These are phyloP conservation scores for Penicillium concentricum DNA, from an alignment of 2,329 filamentous ascomycete species.

Conservation along the genomic window DNA sequence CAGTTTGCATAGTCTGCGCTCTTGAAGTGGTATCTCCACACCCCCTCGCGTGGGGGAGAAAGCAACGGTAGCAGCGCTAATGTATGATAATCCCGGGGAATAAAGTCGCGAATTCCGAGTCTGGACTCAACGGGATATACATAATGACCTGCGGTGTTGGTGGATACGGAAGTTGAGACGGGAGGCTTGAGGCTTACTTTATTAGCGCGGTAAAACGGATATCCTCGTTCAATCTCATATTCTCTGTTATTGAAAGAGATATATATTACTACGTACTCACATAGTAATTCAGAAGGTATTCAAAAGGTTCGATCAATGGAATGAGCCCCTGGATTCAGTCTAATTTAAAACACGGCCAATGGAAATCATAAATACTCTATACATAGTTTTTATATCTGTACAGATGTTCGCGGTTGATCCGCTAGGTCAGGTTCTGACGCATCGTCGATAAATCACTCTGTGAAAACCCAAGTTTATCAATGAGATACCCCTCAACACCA, in stretches of 20 bases:
- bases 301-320: neutral
- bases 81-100: constrained; percentile 4
- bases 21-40: neutral
- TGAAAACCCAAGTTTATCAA: constrained; percentile 22
- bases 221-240: no score
- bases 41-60: constrained; percentile 10
- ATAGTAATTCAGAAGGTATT: no score
- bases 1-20: neutral
- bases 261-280: neutral
- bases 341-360: neutral
- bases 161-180: constrained; percentile 9
- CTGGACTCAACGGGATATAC: constrained; percentile 5
- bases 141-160: constrained; percentile 19
- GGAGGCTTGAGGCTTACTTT: neutral
- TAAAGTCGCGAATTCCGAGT: constrained; percentile 9
- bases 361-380: neutral
- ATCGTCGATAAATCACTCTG: constrained; percentile 21
- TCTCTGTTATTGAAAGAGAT: no score
- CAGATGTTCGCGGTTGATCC: neutral
- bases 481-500: constrained; percentile 25
- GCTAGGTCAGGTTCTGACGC: constrained; percentile 18
- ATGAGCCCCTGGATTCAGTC: neutral
- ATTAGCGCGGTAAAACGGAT: neutral
- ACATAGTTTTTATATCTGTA: neutral
- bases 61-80: constrained; percentile 22